Percentiles rank a stretch among this genome's conserved stretches.
Evolutionary conservation across 1,284 basidiomycete genomes (phyloP).

Genomic region (Boletellus deceptivus): DNA sequence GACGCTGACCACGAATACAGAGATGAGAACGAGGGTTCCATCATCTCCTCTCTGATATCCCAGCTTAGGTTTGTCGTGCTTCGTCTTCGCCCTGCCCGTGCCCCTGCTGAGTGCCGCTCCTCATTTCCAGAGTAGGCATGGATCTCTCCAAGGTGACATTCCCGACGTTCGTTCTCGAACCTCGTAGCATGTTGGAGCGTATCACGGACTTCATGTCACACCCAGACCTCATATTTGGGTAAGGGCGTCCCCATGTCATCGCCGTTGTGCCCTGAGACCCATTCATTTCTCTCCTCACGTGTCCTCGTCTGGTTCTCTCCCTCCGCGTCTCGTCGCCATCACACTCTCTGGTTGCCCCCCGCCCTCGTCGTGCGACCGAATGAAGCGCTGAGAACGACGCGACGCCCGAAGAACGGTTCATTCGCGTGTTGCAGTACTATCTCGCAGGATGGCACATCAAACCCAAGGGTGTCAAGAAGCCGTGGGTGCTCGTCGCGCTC

Average conservation of each 20-base stretch:
- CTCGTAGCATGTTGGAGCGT: slow-evolving; percentile 90
- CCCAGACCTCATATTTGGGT: slow-evolving; percentile 96
- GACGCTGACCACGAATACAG: slow-evolving; percentile 36
- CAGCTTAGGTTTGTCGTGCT: slow-evolving; percentile 70
- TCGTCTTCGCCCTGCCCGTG: background rate
- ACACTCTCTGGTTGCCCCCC: background rate
- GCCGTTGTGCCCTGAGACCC: slow-evolving; percentile 18
- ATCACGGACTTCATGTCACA: slow-evolving; percentile 99
- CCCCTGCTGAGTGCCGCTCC: slow-evolving; percentile 6
- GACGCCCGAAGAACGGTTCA: slow-evolving; percentile 88
- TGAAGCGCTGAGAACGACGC: slow-evolving; percentile 65
- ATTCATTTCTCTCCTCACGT: slow-evolving; percentile 4
- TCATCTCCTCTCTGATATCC: slow-evolving; percentile 77
- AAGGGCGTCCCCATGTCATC: slow-evolving; percentile 38
- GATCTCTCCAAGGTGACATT: slow-evolving; percentile 93
- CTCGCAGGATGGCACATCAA: slow-evolving; percentile 99
- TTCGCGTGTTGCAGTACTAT: slow-evolving; percentile 92
- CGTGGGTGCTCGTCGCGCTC: slow-evolving; percentile 50
- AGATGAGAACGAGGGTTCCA: slow-evolving; percentile 80
- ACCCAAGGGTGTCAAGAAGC: slow-evolving; percentile 99
- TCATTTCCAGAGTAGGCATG: slow-evolving; percentile 77
- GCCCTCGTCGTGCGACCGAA: background rate
- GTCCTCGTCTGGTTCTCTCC: background rate
- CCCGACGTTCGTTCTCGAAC: slow-evolving; percentile 93
- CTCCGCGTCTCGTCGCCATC: background rate